Conservation (phyloP, 1,139 yeast species). For the Pichia sp. region DNA sequence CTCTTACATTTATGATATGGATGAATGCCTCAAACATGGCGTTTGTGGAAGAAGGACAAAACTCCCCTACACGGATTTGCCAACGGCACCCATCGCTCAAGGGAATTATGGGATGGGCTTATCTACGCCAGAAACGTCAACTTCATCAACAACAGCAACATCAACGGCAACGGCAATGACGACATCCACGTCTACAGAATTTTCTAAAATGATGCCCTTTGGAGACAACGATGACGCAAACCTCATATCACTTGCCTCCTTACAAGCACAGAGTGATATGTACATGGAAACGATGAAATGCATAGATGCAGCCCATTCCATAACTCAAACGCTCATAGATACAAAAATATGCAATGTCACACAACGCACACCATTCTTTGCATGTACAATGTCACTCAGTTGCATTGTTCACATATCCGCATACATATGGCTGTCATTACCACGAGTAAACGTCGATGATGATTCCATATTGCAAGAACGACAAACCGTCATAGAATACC, state of each 20-base stretch:
- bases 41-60: not conserved
- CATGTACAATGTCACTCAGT: not conserved
- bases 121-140: not conserved
- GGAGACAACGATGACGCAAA: conserved; percentile 1
- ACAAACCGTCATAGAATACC: not conserved
- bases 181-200: too few relatives aligned
- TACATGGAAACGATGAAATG: not conserved
- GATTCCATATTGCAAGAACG: too few relatives aligned
- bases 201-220: too few relatives aligned
- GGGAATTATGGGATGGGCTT: too few relatives aligned
- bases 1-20: not conserved
- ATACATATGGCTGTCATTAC: not conserved
- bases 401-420: not conserved
- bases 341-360: not conserved
- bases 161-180: too few relatives aligned
- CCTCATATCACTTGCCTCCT: not conserved
- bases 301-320: not conserved
- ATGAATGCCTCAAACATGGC: not conserved
- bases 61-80: not conserved
- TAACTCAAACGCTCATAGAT: not conserved
- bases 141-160: not conserved
- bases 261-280: not conserved
- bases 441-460: not conserved
- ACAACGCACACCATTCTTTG: not conserved
- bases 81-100: too few relatives aligned